These are phyloP conservation scores for Kalmanozyma brasiliensis DNA, from an alignment of 1,284 basidiomycete genomes.

Conservation along the genomic window DNA sequence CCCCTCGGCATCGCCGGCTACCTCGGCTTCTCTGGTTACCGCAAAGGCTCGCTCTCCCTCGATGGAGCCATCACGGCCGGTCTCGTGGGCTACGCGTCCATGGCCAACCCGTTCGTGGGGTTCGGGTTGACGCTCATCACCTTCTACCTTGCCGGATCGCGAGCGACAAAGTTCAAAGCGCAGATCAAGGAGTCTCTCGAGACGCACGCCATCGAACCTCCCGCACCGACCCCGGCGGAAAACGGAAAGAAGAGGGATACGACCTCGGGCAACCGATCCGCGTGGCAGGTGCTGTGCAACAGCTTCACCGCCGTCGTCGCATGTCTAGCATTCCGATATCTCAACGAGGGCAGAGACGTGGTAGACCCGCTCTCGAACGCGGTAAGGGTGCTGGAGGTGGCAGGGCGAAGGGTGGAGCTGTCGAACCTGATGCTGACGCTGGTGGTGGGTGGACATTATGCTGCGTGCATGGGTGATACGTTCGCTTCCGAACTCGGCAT, in stretches of 20 bases:
- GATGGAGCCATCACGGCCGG: slow-evolving; percentile 53
- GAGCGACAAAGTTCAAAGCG: slow-evolving; percentile 80
- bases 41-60: slow-evolving; percentile 56
- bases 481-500: slow-evolving; percentile 62
- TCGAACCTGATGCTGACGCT: slow-evolving; percentile 26
- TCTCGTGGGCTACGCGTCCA: slow-evolving; percentile 51
- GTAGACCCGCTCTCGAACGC: slow-evolving; percentile 17
- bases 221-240: neutral
- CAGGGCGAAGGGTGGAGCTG: neutral
- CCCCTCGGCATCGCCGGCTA: slow-evolving; percentile 28
- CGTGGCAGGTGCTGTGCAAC: slow-evolving; percentile 59
- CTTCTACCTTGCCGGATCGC: slow-evolving; percentile 77
- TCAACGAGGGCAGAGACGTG: slow-evolving; percentile 1
- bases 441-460: slow-evolving; percentile 52
- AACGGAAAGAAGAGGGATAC: slow-evolving; percentile 21
- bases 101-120: slow-evolving; percentile 56
- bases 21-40: slow-evolving; percentile 39
- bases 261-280: slow-evolving; percentile 46
- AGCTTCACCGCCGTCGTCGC: slow-evolving; percentile 24
- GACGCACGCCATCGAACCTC: slow-evolving; percentile 17
- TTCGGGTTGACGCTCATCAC: slow-evolving; percentile 56
- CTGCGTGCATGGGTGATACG: slow-evolving; percentile 62
- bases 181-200: slow-evolving; percentile 79
- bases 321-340: slow-evolving; percentile 15
- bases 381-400: slow-evolving; percentile 2